phyloP scores from a whole-genome alignment of 257 asterid species.

The Capsicum baccatum region DNA sequence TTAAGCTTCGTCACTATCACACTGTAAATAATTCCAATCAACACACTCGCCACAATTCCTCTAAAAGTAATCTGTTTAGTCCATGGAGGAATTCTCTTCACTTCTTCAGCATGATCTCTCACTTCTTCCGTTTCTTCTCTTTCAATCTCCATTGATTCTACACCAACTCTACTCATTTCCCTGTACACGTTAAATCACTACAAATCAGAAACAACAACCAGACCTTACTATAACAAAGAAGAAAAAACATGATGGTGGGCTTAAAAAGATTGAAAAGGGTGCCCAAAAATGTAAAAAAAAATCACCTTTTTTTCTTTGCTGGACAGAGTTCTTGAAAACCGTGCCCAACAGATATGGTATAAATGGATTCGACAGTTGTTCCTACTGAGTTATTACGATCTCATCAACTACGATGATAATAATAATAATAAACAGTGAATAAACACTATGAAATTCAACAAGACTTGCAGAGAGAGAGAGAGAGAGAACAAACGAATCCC shows the following conservation, averaged over 20 bases:
- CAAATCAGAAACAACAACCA: background rate
- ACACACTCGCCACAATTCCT: constrained; percentile 38
- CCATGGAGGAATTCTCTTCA: constrained; percentile 44
- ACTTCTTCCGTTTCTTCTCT: constrained; percentile 38
- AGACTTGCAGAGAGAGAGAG: background rate
- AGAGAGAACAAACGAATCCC: background rate
- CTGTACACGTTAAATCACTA: constrained; percentile 26
- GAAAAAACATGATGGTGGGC: background rate
- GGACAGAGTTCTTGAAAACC: background rate
- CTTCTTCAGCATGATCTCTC: constrained; percentile 33
- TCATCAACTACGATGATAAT: background rate
- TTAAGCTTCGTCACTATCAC: constrained; percentile 39
- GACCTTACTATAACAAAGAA: too few species aligned
- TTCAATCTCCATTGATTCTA: constrained; percentile 26
- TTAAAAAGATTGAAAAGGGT: background rate
- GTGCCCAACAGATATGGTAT: background rate
- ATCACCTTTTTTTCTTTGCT: background rate
- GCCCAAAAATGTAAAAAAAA: background rate
- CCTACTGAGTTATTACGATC: background rate
- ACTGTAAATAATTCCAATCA: constrained; percentile 39
- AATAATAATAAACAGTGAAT: too few species aligned
- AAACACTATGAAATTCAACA: background rate
- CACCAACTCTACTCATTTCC: constrained; percentile 36
- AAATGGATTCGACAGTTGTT: constrained; percentile 12
- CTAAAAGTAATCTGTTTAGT: constrained; percentile 37